These are phyloP conservation scores for Metroxylon sagu DNA, from an alignment of 176 grass and related monocot species.

Conservation along the genomic window DNA sequence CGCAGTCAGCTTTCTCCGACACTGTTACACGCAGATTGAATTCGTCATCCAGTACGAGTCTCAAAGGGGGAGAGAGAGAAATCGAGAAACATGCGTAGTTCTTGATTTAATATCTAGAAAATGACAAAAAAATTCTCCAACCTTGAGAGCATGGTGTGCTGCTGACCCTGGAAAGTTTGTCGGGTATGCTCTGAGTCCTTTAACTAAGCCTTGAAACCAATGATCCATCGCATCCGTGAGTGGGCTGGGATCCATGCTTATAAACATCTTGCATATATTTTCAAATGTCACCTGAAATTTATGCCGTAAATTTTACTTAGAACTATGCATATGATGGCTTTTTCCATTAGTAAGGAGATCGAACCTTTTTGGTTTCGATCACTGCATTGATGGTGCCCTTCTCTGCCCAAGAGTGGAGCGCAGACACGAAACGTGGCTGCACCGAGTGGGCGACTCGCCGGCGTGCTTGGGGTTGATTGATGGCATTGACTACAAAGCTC, in stretches of 20 bases:
- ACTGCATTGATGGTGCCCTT: constrained; percentile 17
- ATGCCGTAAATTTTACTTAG: background rate
- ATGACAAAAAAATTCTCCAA: background rate
- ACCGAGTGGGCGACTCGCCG: constrained; percentile 8
- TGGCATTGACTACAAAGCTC: background rate
- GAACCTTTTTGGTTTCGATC: constrained; percentile 22
- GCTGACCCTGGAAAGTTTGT: constrained; percentile 25
- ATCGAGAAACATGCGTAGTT: no score
- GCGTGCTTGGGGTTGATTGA: constrained; percentile 17
- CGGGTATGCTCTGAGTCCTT: constrained; percentile 22
- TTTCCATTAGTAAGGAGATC: no score
- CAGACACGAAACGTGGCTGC: constrained; percentile 22
- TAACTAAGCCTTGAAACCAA: constrained; percentile 13
- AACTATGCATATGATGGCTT: no score
- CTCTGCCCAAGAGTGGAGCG: constrained; percentile 19
- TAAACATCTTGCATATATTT: constrained; percentile 39
- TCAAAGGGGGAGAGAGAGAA: no score
- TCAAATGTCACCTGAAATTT: constrained; percentile 27
- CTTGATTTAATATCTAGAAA: no score
- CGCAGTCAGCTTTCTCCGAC: constrained; percentile 11
- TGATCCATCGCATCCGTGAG: constrained; percentile 14
- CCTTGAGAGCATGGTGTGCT: constrained; percentile 15
- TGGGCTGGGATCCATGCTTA: constrained; percentile 36
- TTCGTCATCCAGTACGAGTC: no score
- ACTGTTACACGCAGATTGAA: background rate